These are phyloP conservation scores for Taiozyma onychis DNA, from an alignment of 1,139 yeast species.

Conservation along the genomic window DNA sequence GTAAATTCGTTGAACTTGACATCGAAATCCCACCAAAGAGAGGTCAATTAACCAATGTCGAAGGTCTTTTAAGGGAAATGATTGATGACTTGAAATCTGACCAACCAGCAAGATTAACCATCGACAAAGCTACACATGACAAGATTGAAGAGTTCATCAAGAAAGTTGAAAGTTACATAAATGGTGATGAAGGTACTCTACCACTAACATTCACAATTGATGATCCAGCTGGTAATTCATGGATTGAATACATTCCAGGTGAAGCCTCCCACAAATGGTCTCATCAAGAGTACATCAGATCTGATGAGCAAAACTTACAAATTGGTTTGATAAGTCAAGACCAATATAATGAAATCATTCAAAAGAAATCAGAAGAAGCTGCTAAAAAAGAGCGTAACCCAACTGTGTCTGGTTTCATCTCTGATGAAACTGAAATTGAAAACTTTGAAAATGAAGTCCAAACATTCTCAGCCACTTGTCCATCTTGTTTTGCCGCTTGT, in stretches of 20 bases:
- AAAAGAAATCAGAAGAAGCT: constrained; percentile 28
- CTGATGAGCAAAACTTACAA: constrained; percentile 82
- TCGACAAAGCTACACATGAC: constrained; percentile 69
- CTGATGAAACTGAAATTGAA: constrained; percentile 76
- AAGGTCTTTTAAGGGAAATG: constrained; percentile 83
- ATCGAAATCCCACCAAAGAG: constrained; percentile 93
- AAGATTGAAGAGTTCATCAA: constrained; percentile 68
- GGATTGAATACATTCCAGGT: constrained; percentile 88
- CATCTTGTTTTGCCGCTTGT: constrained; percentile 77
- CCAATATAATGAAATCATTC: constrained; percentile 50
- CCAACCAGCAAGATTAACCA: constrained; percentile 69
- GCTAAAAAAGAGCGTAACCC: constrained; percentile 42
- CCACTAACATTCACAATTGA: constrained; percentile 81
- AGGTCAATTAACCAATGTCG: constrained; percentile 90
- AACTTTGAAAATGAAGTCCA: constrained; percentile 87
- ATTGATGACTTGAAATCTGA: constrained; percentile 74
- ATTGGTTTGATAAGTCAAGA: constrained; percentile 85
- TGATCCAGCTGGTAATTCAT: constrained; percentile 97
- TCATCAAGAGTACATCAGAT: constrained; percentile 73
- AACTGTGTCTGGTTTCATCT: constrained; percentile 49
- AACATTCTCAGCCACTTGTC: constrained; percentile 88
- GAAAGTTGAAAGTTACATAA: constrained; percentile 52
- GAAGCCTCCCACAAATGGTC: constrained; percentile 93
- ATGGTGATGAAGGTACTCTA: constrained; percentile 59
- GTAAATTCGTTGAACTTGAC: constrained; percentile 78